Evolutionary conservation across 257 asterid genomes (phyloP), one percentile per base, ranked within the genome.

Genomic region (Handroanthus guayacan): DNA sequence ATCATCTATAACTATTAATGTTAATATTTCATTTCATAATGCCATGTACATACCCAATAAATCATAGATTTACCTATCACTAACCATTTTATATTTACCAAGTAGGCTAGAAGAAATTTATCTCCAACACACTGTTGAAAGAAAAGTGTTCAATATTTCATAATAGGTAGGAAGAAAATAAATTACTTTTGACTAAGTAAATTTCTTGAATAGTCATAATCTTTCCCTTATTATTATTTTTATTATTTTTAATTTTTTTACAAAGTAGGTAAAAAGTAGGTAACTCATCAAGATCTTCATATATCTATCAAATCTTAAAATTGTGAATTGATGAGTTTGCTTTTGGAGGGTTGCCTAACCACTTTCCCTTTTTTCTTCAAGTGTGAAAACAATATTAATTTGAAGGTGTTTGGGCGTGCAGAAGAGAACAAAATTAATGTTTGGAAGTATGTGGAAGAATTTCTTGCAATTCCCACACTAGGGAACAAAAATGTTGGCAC

Each of bases 401-500:
- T 75, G 44, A 75, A 55, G 62, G 44, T 75, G 60, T 72, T 69
- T 69, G 74, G 71, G 55, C 44, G 7, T 75, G 50, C 48, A 38
- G 13, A 60, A 70, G 31, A 72, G 39, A 44, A 80, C 79, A 80
- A 79, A 76, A 61, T 34, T 17, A 72, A 11, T 14, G 54, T 76
- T 83, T 83, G 84, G 80, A 74, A 47, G 52, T 25, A 70, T 71
- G 52, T 62, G 75, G 68, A 71, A 79, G 74, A 72, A 72, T 71
- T 82, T 78, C 52, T 75, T 71, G 78, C 67, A 75, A 50, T 68
- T 71, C 74, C 81, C 65, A 62, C 68, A 52, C 44, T 63, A 41
- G 65, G 48, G 69, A 69, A 84, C 90, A 89, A 75, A 83, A 79
- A 67, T 82, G 79, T 82, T 81, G 85, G 62, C 84, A 78, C 72